Base-by-base conservation (phyloP, 805 yeast species). In the Saccharomycopsis vini region DNA sequence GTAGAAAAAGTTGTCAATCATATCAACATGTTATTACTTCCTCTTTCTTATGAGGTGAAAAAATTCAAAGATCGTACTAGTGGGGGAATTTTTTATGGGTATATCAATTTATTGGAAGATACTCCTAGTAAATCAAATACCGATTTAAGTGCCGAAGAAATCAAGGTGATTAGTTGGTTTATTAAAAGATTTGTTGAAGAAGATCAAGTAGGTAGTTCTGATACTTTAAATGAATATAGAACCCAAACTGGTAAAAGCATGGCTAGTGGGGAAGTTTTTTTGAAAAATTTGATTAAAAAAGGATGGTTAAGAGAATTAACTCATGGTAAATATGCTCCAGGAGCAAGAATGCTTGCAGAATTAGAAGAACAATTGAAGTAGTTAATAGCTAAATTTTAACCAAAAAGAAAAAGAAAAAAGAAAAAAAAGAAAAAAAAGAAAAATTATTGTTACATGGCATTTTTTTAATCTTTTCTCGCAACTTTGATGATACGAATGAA, bases 281-380 rank as follows among this genome's bases (percentile, higher is more conserved):
- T 49, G 12, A 22, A 49, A n/a, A 41, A 29, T 16, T 24, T 49
- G 30, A 22, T 46, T 12, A 20, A 30, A 5, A 28, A 34, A 19
- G 52, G 52, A 15, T 49, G 52, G 52, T 18, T 46, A 12, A 22
- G 16, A 12, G 28, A 18, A 20, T 33, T 24, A 18, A 24, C 20
- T 15, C 26, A 20, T 12, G 50, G 48, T 6, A 23, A 46, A 18
- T 44, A 46, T 29, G 30, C 16, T 5, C 13, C 41, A 16, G 50
- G 47, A 6, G 13, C 34, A 12, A 16, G 52, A n/a, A 28, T 47
- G 36, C 18, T 44, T 3, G 47, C 48, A 5, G 52, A 49, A 23
- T 32, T 49, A 35, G 43, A 36, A 13, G 13, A 15, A 12, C 48
- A 40, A 16, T 16, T 40, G 9, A 10, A 7, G 9, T 7, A 5